Evolutionary conservation across 2,329 filamentous ascomycete genomes (phyloP).

Genomic region (Ampelomyces quisqualis): DNA sequence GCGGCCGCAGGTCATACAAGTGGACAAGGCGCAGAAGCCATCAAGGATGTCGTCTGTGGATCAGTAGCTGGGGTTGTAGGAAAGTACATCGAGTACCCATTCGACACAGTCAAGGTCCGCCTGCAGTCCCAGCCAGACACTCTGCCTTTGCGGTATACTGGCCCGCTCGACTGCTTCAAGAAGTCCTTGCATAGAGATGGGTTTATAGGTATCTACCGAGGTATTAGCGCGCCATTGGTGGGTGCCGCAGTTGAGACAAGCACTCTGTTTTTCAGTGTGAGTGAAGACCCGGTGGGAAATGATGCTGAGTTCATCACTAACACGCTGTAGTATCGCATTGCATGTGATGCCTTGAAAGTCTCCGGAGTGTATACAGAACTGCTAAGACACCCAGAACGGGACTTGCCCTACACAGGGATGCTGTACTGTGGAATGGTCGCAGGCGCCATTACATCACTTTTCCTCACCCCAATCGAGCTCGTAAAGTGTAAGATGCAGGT

Average conservation of each 20-base stretch:
- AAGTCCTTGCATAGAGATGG: slow-evolving; percentile 81
- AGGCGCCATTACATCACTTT: slow-evolving; percentile 83
- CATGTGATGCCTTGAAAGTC: slow-evolving; percentile 63
- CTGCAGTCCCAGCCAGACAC: slow-evolving; percentile 92
- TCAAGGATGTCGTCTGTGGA: slow-evolving; percentile 86
- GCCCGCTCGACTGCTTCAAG: slow-evolving; percentile 89
- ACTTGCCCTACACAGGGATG: slow-evolving; percentile 72
- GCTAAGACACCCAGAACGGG: slow-evolving; percentile 46
- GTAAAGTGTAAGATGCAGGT: slow-evolving; percentile 99
- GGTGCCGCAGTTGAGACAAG: slow-evolving; percentile 92
- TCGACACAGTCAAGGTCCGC: slow-evolving; percentile 97
- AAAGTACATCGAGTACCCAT: slow-evolving; percentile 97
- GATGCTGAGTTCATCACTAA: slow-evolving; percentile 20
- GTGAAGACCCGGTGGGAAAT: slow-evolving; percentile 10
- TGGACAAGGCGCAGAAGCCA: slow-evolving; percentile 62
- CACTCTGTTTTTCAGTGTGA: slow-evolving; percentile 81
- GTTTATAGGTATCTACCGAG: slow-evolving; percentile 80
- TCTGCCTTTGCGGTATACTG: slow-evolving; percentile 76
- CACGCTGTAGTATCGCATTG: slow-evolving; percentile 47
- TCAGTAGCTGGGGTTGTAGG: slow-evolving; percentile 88
- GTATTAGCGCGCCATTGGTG: slow-evolving; percentile 85
- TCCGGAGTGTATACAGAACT: slow-evolving; percentile 55
- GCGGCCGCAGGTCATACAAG: slow-evolving; percentile 13
- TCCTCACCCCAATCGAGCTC: slow-evolving; percentile 92
- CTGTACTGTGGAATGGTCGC: slow-evolving; percentile 81